Percentiles rank a stretch among this genome's conserved stretches.
Conservation (phyloP, 2,329 filamentous ascomycete genomes). For the Diaporthe aspalathi region DNA sequence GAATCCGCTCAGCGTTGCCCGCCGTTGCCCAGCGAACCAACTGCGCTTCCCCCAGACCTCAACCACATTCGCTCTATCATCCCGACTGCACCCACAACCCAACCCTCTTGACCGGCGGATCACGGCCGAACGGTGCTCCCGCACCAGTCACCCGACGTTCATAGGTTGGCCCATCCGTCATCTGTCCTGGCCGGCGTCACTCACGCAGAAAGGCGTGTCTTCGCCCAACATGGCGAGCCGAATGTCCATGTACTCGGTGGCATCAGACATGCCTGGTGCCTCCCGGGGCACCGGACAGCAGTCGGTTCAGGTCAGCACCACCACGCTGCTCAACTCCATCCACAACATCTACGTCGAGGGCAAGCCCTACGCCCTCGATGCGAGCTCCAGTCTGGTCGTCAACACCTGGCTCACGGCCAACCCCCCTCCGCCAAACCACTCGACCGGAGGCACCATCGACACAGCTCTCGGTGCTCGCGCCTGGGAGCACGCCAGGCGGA, state of each 20-base stretch:
- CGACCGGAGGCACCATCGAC: slow-evolving; percentile 83
- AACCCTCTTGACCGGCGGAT: slow-evolving; percentile 34
- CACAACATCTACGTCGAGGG: slow-evolving; percentile 88
- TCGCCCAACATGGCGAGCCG: slow-evolving; percentile 67
- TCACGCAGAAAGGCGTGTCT: slow-evolving; percentile 42
- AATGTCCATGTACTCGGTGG: slow-evolving; percentile 77
- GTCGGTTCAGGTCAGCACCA: slow-evolving; percentile 87
- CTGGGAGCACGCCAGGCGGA: slow-evolving; percentile 95
- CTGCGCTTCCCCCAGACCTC: slow-evolving; percentile 36
- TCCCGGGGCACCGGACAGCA: slow-evolving; percentile 71
- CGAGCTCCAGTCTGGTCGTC: slow-evolving; percentile 89
- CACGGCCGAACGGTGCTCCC: slow-evolving; percentile 7
- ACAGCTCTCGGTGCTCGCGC: slow-evolving; percentile 80
- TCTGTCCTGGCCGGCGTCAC: slow-evolving; percentile 49
- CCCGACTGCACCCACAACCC: slow-evolving; percentile 25
- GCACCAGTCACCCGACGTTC: slow-evolving; percentile 26
- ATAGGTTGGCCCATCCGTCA: slow-evolving; percentile 45
- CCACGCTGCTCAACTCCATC: slow-evolving; percentile 89
- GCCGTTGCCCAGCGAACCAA: slow-evolving; percentile 46
- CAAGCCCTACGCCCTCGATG: slow-evolving; percentile 87
- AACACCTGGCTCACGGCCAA: slow-evolving; percentile 94
- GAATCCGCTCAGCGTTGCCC: slow-evolving; percentile 40
- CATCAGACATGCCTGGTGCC: slow-evolving; percentile 70
- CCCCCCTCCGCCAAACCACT: slow-evolving; percentile 75
- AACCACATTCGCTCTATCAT: slow-evolving; percentile 18